Percentiles rank a stretch among this genome's conserved stretches.
Evolutionary conservation across 495 filamentous ascomycete genomes (phyloP).

Genomic region (Xylaria scruposa): DNA sequence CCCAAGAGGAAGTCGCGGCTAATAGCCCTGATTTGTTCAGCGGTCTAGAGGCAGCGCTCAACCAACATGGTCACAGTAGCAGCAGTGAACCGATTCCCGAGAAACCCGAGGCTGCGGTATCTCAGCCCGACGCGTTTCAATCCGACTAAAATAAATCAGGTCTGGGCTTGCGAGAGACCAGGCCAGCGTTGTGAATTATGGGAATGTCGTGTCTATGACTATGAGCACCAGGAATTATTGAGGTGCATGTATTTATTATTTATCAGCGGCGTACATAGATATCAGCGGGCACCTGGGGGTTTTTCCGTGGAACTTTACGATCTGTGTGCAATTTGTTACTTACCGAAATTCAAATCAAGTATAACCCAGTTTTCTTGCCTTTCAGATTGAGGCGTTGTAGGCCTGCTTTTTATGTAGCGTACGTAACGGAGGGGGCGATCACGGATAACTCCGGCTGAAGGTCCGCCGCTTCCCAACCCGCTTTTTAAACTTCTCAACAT

Average conservation of each 20-base stretch:
- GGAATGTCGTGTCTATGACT: neutral
- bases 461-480: neutral
- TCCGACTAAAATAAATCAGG: neutral
- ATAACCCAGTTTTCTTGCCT: neutral
- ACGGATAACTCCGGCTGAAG: neutral
- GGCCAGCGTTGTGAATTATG: neutral
- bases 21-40: conserved; percentile 42
- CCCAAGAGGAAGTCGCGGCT: conserved; percentile 31
- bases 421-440: neutral
- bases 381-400: neutral
- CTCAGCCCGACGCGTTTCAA: neutral
- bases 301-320: neutral
- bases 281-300: neutral
- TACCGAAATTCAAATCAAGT: neutral
- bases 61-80: conserved; percentile 35
- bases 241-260: neutral
- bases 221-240: neutral
- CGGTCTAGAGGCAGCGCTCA: conserved; percentile 38
- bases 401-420: neutral
- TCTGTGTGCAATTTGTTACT: neutral
- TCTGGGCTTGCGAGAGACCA: neutral
- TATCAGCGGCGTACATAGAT: neutral
- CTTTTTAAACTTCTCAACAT: neutral
- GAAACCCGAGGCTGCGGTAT: conserved; percentile 18
- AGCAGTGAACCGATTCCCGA: conserved; percentile 27